Evolutionary conservation across 495 filamentous ascomycete species (phyloP), one percentile per base, ranked within the genome.

Genomic region (Lasiosphaeriaceae sp.): DNA sequence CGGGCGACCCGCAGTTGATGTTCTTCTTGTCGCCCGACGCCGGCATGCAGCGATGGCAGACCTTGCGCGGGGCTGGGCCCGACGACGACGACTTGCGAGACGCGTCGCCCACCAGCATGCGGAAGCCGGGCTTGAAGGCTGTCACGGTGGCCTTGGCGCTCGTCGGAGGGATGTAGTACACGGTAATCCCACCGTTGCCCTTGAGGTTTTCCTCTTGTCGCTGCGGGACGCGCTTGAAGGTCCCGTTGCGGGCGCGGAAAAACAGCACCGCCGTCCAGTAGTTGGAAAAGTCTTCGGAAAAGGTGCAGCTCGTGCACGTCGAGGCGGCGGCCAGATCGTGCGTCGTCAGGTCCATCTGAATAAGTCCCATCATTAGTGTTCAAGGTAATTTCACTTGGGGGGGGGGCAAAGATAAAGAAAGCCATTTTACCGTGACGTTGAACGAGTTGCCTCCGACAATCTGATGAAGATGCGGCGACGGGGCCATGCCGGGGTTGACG

Each of bases 91-190:
- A 61, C 31, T 65, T 57, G 11, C 60, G 62, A 47, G 59, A 68
- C 1, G 85, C 74, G 62, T 88, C 75, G 26, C 89, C 89, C 37
- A 86, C 80, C 8, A 91, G 58, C 85, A 92, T 90, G 52, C 86
- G 87, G 65, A 89, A 86, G 26, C 81, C 84, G 24, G 72, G 64
- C 43, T 67, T 63, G 54, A 78, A 78, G 26, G 72, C 74, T 0
- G 73, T 76, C 50, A 74, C 68, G 17, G 62, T 68, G 11, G 49
- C 64, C 1, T 61, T 70, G 45, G 44, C 58, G 54, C 64, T 71
- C 49, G 63, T 66, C 11, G 71, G 52, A 0, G 69, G 59, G 48
- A 70, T 71, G 49, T 74, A 74, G 60, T 75, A 75, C 1, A 74
- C 67, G 1, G 66, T 72, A 55, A 74, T 66, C 11, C 71, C 73